Conservation (phyloP, 2,329 filamentous ascomycete genomes). For the Colletotrichum noveboracense region DNA sequence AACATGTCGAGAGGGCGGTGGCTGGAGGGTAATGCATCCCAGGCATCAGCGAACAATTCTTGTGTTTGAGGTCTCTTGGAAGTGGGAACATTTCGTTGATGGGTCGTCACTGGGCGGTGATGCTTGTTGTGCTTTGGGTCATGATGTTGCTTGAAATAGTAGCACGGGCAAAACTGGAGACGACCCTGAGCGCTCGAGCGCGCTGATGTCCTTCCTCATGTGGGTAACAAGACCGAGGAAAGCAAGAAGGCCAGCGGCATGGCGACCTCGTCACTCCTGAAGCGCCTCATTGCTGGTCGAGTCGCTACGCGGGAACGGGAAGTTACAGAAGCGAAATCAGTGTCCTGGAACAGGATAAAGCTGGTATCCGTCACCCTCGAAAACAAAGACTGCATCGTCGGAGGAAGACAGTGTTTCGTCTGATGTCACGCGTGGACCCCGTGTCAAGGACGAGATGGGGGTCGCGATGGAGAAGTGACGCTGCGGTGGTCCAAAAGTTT, state of each 20-base stretch:
- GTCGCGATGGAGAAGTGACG: background rate
- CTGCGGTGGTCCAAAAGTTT: background rate
- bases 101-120: background rate
- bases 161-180: slow-evolving; percentile 6
- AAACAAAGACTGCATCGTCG: background rate
- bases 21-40: background rate
- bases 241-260: slow-evolving; percentile 4
- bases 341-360: background rate
- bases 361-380: background rate
- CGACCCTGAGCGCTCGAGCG: background rate
- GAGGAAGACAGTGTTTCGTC: slow-evolving; percentile 6
- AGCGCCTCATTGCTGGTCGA: background rate
- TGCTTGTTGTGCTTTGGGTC: background rate
- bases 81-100: background rate
- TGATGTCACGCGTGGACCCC: slow-evolving; percentile 12
- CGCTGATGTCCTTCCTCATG: background rate
- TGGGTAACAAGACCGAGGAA: background rate
- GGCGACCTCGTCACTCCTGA: background rate
- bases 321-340: background rate
- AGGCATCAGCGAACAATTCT: background rate
- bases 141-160: slow-evolving; percentile 2
- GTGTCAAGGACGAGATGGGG: background rate
- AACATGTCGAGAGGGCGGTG: background rate
- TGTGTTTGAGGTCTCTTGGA: background rate
- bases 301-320: background rate